A percentile compares a stretch with the other conserved stretches of the same genome.
phyloP scores from a whole-genome alignment of 805 yeast species.

The Wickerhamiella hasegawae region DNA sequence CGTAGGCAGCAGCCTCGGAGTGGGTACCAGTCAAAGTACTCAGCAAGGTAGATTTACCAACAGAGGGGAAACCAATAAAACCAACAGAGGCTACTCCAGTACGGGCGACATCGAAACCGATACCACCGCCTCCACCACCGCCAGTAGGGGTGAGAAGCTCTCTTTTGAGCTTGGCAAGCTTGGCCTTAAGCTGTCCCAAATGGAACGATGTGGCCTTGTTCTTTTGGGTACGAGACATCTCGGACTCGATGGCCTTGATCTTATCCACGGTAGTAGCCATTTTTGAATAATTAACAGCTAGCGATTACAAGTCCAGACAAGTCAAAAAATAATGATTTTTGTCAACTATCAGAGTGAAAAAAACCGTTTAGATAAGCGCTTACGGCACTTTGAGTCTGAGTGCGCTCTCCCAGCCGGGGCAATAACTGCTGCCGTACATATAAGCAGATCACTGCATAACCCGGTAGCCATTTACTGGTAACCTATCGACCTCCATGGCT shows the following conservation, averaged over 20 bases:
- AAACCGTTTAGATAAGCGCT: too few species aligned
- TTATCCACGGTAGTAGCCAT: constrained; percentile 57
- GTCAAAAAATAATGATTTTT: too few species aligned
- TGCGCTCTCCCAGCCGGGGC: too few species aligned
- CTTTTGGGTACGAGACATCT: constrained; percentile 96
- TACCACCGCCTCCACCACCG: constrained; percentile 77
- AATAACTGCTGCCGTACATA: too few species aligned
- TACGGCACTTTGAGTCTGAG: too few species aligned
- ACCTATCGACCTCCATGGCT: too few species aligned
- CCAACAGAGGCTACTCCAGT: constrained; percentile 98
- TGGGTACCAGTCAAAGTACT: constrained; percentile 88
- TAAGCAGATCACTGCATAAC: too few species aligned
- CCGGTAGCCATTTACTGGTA: too few species aligned
- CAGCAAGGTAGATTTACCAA: constrained; percentile 60
- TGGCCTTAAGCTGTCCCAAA: constrained; percentile 93
- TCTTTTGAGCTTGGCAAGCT: constrained; percentile 84
- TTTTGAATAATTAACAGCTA: too few species aligned
- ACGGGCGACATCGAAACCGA: constrained; percentile 96
- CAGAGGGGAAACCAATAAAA: constrained; percentile 96
- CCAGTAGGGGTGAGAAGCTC: constrained; percentile 63
- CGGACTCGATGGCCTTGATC: constrained; percentile 72
- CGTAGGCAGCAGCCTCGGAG: constrained; percentile 94
- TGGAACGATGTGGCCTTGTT: constrained; percentile 96
- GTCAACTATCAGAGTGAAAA: too few species aligned
- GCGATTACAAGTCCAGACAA: too few species aligned